A percentile compares a stretch with the other conserved stretches of the same genome.
Conservation (phyloP, 495 filamentous ascomycete genomes). For the Umbilicaria muhlenbergii region DNA sequence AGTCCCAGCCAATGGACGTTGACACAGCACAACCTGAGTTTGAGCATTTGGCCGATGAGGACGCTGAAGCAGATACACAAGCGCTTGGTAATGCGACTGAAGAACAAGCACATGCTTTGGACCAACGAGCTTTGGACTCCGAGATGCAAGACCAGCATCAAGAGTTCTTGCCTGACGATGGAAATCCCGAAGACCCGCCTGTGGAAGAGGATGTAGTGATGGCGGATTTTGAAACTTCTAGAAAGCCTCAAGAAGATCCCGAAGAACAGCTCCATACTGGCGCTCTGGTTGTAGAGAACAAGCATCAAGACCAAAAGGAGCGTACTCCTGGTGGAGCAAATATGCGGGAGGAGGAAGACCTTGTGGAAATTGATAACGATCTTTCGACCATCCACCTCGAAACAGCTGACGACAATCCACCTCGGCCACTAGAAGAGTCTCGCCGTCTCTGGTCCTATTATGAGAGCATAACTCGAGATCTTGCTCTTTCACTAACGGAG, state of each 20-base stretch:
- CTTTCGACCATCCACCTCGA: slow-evolving; percentile 58
- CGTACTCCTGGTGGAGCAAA: slow-evolving; percentile 29
- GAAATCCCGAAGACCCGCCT: slow-evolving; percentile 34
- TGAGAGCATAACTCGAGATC: slow-evolving; percentile 64
- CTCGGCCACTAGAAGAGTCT: slow-evolving; percentile 41
- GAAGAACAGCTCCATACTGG: slow-evolving; percentile 21
- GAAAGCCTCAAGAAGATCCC: slow-evolving; percentile 22
- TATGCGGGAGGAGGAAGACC: slow-evolving; percentile 38
- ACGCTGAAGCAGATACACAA: slow-evolving; percentile 67
- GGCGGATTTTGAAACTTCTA: slow-evolving; percentile 26
- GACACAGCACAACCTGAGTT: slow-evolving; percentile 65
- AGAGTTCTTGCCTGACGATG: slow-evolving; percentile 41
- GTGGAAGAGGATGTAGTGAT: slow-evolving; percentile 31
- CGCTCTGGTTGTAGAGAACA: slow-evolving; percentile 26
- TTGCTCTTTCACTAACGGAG: slow-evolving; percentile 77
- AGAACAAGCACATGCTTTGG: slow-evolving; percentile 67
- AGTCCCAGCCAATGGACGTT: slow-evolving; percentile 32
- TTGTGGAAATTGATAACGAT: slow-evolving; percentile 57
- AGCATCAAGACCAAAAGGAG: slow-evolving; percentile 22
- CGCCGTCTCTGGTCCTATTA: slow-evolving; percentile 73
- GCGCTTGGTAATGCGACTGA: slow-evolving; percentile 78
- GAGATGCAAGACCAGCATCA: slow-evolving; percentile 40
- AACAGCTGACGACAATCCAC: slow-evolving; percentile 21
- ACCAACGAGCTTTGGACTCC: slow-evolving; percentile 69
- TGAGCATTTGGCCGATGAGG: slow-evolving; percentile 76